Evolutionary conservation across 2,329 filamentous ascomycete species (phyloP), one percentile per base, ranked within the genome.

Genomic region (Scytalidium sp.): DNA sequence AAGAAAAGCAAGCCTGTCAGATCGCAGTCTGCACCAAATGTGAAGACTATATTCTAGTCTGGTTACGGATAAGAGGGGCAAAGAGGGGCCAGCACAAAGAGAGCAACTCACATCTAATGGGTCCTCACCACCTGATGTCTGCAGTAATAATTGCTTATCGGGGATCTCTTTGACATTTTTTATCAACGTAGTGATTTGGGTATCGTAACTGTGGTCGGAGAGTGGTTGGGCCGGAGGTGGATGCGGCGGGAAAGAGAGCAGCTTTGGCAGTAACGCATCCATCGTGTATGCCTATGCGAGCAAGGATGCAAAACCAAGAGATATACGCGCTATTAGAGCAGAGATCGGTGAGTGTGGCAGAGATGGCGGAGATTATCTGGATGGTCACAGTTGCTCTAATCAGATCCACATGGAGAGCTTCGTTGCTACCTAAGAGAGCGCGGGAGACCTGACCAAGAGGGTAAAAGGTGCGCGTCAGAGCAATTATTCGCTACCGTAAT

Each of bases 151-250:
- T 29, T 63, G 63, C 47, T 56, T 63, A 0, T 66, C 61, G n/a
- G 66, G 41, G 25, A 65, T 61, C 49, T 68, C 66, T 48, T 64
- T 70, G 9, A 75, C 53, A 29, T 55, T 60, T 3, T 67, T 56
- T 45, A 73, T 57, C 44, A 72, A 64, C n/a, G 64, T 56, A 43
- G 60, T 66, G 44, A 75, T 69, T 27, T 65, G 66, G 25, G 66
- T 65, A 51, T 78, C 72, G 59, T 76, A 77, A 47, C 66, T 63
- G 27, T 66, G 58, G 49, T 73, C 67, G 17, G 67, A 60, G 25
- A 68, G 54, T 19, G 63, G 54, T n/a, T 53, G 53, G n/a, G 59
- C 41, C 19, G 64, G 59, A 36, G 66, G 63, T 36, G 67, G 64
- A 50, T 69, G 63, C 15, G 69, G 62, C 19, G 71, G 70, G 27